Base-by-base conservation (phyloP, 768 basidiomycete genomes). In the Tricholoma sp. region DNA sequence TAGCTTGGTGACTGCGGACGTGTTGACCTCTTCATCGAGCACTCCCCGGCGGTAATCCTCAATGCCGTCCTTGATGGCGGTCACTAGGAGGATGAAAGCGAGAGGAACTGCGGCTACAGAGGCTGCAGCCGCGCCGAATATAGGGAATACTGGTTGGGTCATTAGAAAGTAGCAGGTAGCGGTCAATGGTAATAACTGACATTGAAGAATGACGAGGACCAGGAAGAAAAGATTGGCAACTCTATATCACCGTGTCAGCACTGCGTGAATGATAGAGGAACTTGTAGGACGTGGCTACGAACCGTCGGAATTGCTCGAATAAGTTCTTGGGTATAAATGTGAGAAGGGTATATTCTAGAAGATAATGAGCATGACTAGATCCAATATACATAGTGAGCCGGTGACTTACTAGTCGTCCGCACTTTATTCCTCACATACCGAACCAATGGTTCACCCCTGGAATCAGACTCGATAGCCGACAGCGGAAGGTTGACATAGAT, bases 211-310 rank as follows among this genome's bases (percentile, higher is more conserved):
- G 60, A 93, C 89, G n/a, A 89, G 76, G 2, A 79, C 79, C 50
- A 95, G 71, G 76, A 97, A 98, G 75, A 93, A 99, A 47, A 98
- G 72, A 71, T 98, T 98, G 56, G 94, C 94, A 50, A 93, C 84
- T 37, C 89, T 89, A 64, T 8, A 41, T 31, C 24, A 37, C 41
- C 31, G 34, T 44, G 39, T 60, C 44, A 57, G 57, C 10, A 45
- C 13, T 45, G 28, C 9, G 7, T 17, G 12, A 50, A 33, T 41
- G 4, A 9, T 20, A 54, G 31, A 32, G 28, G 37, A 50, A 50
- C n/a, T 31, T 12, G 15, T 29, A 28, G 4, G 7, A 47, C 17
- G 15, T 39, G 34, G 18, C n/a, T 53, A 65, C 82, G 61, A 59
- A 88, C 87, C 95, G 81, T 59, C 91, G 80, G 68, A 98, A 99